Evolutionary conservation across 176 grass and related monocot species (phyloP).

Genomic region (Oryza meyeriana): DNA sequence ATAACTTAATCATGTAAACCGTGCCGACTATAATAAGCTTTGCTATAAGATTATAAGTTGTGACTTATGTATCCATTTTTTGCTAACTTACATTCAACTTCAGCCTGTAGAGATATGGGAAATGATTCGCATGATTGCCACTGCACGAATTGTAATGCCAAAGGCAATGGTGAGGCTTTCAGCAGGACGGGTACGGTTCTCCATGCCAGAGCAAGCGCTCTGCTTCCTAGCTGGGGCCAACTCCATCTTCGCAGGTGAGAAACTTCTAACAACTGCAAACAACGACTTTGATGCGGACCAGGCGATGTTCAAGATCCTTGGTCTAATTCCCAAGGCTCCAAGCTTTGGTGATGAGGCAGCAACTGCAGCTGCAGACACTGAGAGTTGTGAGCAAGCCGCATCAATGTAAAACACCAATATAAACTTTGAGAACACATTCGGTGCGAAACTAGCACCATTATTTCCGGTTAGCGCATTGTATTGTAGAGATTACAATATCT

Average conservation of each 20-base stretch:
- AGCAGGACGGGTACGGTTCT: slow-evolving; percentile 83
- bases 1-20: background rate
- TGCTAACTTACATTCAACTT: slow-evolving; percentile 24
- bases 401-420: slow-evolving; percentile 36
- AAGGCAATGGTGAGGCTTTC: slow-evolving; percentile 96
- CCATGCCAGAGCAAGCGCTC: slow-evolving; percentile 87
- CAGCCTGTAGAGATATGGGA: slow-evolving; percentile 98
- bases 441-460: slow-evolving; percentile 28
- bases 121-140: slow-evolving; percentile 97
- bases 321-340: slow-evolving; percentile 75
- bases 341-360: slow-evolving; percentile 47
- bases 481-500: slow-evolving; percentile 28
- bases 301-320: slow-evolving; percentile 93
- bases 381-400: slow-evolving; percentile 44
- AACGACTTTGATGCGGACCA: slow-evolving; percentile 86
- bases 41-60: background rate
- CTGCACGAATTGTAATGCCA: slow-evolving; percentile 88
- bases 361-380: background rate
- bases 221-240: slow-evolving; percentile 95
- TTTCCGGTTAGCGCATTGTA: background rate
- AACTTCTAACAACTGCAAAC: slow-evolving; percentile 73
- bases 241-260: slow-evolving; percentile 88
- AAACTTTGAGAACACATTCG: background rate
- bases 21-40: background rate
- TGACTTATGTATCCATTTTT: background rate